Base-by-base conservation (phyloP, 352 stramenopile genomes). In the Pythium aphanidermatum region DNA sequence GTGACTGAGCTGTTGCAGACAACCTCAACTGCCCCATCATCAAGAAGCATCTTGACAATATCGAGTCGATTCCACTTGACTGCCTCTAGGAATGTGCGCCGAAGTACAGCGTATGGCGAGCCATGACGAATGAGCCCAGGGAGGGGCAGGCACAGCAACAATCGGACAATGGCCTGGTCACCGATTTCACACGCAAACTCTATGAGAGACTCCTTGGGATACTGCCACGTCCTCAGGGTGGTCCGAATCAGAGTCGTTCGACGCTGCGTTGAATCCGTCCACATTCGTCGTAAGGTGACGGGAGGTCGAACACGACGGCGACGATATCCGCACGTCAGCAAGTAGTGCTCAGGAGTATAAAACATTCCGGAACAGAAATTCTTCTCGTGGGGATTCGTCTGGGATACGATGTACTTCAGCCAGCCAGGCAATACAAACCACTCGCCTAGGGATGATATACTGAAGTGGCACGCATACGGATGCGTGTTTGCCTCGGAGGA, bases 391-490 rank as follows among this genome's bases (percentile, higher is more conserved):
- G 17, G 17, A 6, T 53, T 50, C 9, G 71, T 49, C 9, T 39
- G 23, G 8, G 46, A 67, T 8, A 51, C 55, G 16, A 55, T 55
- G 37, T 62, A 75, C 0, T 68, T 59, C 27, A 77, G 71, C 77
- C 74, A 86, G 4, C 77, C 77, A 16, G 77, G 77, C 9, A 85
- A 53, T 4, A 64, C 70, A 33, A 82, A 82, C 63, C 63, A 81
- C 19, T 73, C 42, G 20, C 75, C 37, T 0, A 89, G 46, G 9
- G 51, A 60, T 16, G 51, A 48, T n/a, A 86, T 70, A 12, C 51
- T 66, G 45, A 83, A 86, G 4, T 48, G 37, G 21, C 53, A 41
- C 6, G 67, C 70, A 26, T 83, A 83, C 11, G 69, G 68, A 50
- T 83, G 74, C 3, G 66, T 62, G 9, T 46, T 53, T 30, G 61